phyloP scores from a whole-genome alignment of 2,329 filamentous ascomycete genomes.

The Cryphonectria radicalis region DNA sequence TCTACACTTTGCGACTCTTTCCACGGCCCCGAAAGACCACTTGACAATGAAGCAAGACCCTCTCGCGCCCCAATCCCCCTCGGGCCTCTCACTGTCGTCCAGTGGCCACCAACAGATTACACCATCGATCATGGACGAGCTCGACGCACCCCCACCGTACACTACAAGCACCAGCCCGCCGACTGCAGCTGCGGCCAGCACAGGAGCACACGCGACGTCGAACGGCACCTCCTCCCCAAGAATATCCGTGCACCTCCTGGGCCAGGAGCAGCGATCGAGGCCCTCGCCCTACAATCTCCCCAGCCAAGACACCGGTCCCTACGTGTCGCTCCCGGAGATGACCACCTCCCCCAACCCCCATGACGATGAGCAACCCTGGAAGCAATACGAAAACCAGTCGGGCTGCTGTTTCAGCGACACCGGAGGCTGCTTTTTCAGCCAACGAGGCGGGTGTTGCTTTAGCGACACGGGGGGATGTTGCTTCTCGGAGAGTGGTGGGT shows the following conservation, averaged over 20 bases:
- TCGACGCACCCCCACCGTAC: constrained; percentile 22
- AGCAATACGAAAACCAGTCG: constrained; percentile 1
- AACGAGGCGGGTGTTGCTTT: constrained; percentile 22
- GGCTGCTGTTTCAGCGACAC: constrained; percentile 21
- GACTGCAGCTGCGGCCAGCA: neutral
- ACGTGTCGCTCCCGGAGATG: constrained; percentile 4
- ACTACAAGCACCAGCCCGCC: neutral
- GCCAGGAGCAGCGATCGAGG: neutral
- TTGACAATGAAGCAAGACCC: constrained; percentile 18
- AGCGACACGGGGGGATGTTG: constrained; percentile 24
- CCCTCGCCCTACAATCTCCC: neutral
- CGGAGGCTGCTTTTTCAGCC: constrained; percentile 26
- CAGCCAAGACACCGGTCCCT: neutral
- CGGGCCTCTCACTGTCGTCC: neutral
- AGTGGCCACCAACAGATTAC: constrained; percentile 6
- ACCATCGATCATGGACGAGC: neutral
- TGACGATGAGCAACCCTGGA: neutral
- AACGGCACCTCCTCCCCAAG: neutral
- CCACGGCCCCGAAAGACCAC: neutral
- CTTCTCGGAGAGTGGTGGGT: constrained; percentile 15
- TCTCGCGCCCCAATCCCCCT: neutral
- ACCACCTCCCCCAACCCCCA: neutral
- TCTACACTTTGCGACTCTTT: neutral
- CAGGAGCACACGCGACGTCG: neutral
- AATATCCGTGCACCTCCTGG: neutral